These are phyloP conservation scores for Podochytrium sp. DNA, from an alignment of 192 early-diverging fungal species.

Conservation along the genomic window DNA sequence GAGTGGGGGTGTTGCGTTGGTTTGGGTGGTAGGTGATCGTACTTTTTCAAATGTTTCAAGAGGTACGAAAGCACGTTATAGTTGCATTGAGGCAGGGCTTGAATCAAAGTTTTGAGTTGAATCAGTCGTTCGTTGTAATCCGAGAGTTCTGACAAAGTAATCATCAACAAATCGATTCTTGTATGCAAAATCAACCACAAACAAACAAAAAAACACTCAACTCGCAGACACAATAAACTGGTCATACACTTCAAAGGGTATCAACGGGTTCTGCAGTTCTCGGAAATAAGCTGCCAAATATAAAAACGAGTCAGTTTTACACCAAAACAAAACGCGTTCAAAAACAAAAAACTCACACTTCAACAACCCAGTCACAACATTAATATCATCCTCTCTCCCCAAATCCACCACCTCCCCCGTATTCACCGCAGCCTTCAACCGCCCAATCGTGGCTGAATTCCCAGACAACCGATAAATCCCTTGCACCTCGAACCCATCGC, in stretches of 20 bases:
- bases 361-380: slow-evolving; percentile 51
- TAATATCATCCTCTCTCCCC: slow-evolving; percentile 51
- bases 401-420: slow-evolving; percentile 45
- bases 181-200: neutral
- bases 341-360: slow-evolving; percentile 49
- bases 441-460: slow-evolving; percentile 47
- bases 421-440: slow-evolving; percentile 45
- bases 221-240: slow-evolving; percentile 54
- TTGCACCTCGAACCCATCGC: slow-evolving; percentile 50
- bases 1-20: neutral
- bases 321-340: neutral
- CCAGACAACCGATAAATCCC: slow-evolving; percentile 63
- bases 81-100: slow-evolving; percentile 52
- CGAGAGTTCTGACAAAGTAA: slow-evolving; percentile 36
- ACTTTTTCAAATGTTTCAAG: slow-evolving; percentile 54
- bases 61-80: slow-evolving; percentile 57
- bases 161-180: slow-evolving; percentile 27
- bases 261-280: slow-evolving; percentile 58
- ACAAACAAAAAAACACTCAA: slow-evolving; percentile 21
- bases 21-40: neutral
- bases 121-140: slow-evolving; percentile 75
- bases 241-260: slow-evolving; percentile 59
- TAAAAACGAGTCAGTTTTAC: neutral
- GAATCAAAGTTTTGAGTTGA: slow-evolving; percentile 68
- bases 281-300: slow-evolving; percentile 54